Evolutionary conservation across 106 monocot species (phyloP).

Genomic region (Allium cepa): DNA sequence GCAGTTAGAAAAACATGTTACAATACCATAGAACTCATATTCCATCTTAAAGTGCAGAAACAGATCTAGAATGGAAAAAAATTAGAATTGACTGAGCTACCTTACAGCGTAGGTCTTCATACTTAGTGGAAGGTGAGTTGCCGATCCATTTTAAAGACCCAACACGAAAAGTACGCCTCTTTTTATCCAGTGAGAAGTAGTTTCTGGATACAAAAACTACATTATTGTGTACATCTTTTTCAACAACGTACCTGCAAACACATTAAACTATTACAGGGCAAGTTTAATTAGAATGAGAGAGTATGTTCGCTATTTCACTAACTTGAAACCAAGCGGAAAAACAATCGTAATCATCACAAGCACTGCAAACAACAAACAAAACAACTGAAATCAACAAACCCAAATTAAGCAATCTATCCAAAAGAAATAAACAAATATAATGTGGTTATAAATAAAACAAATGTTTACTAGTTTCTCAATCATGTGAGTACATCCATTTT

Average conservation of each 20-base stretch:
- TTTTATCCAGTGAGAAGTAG: conserved; percentile 89
- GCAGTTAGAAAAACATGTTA: no score
- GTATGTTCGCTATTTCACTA: no score
- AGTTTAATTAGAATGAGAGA: no score
- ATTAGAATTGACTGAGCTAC: conserved; percentile 18
- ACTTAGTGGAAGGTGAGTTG: conserved; percentile 25
- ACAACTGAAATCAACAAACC: neutral
- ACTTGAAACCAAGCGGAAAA: neutral
- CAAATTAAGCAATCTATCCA: neutral
- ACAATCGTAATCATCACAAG: neutral
- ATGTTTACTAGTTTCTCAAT: no score
- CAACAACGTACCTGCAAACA: conserved; percentile 90
- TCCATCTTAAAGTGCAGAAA: neutral
- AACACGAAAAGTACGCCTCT: conserved; percentile 61
- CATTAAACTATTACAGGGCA: neutral
- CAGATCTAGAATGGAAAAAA: neutral
- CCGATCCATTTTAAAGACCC: conserved; percentile 72
- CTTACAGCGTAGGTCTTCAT: conserved; percentile 68
- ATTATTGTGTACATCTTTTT: conserved; percentile 89
- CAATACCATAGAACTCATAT: no score
- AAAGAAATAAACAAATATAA: no score
- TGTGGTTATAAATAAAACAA: no score
- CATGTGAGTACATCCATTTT: no score
- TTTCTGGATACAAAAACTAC: conserved; percentile 94
- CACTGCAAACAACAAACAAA: neutral